Conservation (phyloP, 208 protist genomes). For the Acanthamoeba royreba region DNA sequence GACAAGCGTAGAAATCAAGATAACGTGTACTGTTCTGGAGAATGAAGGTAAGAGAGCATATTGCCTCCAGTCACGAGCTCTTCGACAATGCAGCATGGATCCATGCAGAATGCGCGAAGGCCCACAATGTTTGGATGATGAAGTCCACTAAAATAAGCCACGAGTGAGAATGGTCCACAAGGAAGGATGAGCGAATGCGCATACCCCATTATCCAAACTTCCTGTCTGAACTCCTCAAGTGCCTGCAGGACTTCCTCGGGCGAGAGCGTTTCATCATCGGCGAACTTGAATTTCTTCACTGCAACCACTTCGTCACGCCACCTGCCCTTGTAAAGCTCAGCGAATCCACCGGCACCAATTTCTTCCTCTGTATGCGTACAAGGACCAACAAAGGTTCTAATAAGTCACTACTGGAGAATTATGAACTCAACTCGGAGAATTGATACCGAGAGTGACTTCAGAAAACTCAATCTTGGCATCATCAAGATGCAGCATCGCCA, state of each 20-base stretch:
- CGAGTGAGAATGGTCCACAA: no score
- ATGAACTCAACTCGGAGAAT: no score
- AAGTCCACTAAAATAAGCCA: background rate
- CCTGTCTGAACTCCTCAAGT: slow-evolving; percentile 32
- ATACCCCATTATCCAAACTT: slow-evolving; percentile 44
- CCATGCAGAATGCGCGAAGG: background rate
- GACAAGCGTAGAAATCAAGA: background rate
- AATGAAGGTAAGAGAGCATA: background rate
- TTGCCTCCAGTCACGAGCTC: slow-evolving; percentile 2
- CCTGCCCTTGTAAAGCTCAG: slow-evolving; percentile 13
- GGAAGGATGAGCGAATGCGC: no score
- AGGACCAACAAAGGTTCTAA: no score
- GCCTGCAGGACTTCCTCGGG: background rate
- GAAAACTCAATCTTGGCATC: background rate
- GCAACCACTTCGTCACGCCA: slow-evolving; percentile 8
- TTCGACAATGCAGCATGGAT: slow-evolving; percentile 7
- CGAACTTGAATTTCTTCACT: slow-evolving; percentile 39
- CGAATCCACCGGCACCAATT: background rate
- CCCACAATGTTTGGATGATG: slow-evolving; percentile 22
- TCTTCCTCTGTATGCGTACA: no score
- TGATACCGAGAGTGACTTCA: background rate
- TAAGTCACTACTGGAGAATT: no score
- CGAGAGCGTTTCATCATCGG: background rate
- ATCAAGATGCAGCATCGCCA: slow-evolving; percentile 19
- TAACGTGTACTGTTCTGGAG: background rate